Base-by-base conservation (phyloP, 495 filamentous ascomycete species). In the Penicillium samsonianum region DNA sequence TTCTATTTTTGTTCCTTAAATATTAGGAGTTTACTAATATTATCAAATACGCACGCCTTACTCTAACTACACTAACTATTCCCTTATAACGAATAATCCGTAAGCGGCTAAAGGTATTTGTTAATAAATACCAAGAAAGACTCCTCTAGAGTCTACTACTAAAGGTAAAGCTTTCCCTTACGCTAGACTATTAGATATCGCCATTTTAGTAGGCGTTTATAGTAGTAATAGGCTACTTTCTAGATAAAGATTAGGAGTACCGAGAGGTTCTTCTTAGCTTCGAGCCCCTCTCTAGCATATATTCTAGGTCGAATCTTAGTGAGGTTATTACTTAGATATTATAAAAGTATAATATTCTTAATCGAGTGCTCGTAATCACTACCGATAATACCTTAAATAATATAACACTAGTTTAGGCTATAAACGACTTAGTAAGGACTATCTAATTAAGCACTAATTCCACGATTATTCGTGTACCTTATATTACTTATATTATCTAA, bases 1-100 rank as follows among this genome's bases (percentile, higher is more conserved):
- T 43, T 43, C 16, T 38, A 38, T 38, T 43, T 43, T 43, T 43
- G 23, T 43, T 43, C 17, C 38, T 42, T 20, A 20, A 42, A 42
- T 42, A 42, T 20, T 42, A 42, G 38, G 38, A 42, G 16, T 43
- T 43, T 43, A 22, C 6, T 4, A 14, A 43, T 43, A 43, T 22
- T 12, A 43, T 22, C 23, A 43, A 43, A 43, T 22, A 43, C 1
- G 1, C 10, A 43, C 6, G 6, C 4, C 41, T 43, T 22, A 22
- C 17, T 22, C 41, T 43, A 43, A 25, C 16, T 43, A 43, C 1
- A 43, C 35, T 2, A 1, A 4, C 41, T 43, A 43, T 43, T 43
- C 20, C 11, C 4, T 22, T 23, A 22, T 11, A 14, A 12, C 3
- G 4, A 1, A 23, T 19, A 23, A 43, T 43, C 20, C 4, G 4